These are phyloP conservation scores for Globisporangium recalcitrans DNA, from an alignment of 352 stramenopile species.

Conservation along the genomic window DNA sequence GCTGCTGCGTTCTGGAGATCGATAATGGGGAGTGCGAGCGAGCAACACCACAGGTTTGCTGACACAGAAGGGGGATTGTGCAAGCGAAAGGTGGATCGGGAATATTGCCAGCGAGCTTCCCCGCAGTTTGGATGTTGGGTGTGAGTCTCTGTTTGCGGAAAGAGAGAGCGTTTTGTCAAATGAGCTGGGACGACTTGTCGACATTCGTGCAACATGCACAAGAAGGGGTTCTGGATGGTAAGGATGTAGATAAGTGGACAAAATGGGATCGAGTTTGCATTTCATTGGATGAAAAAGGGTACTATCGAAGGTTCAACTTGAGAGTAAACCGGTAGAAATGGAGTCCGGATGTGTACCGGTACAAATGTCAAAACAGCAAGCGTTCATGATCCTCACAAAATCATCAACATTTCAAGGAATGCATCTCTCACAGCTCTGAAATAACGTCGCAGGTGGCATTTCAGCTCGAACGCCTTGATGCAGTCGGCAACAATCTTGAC, in stretches of 20 bases:
- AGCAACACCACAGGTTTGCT: conserved; percentile 13
- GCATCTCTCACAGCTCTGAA: too few species aligned
- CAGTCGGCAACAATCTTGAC: too few species aligned
- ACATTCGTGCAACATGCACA: background rate
- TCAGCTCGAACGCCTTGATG: too few species aligned
- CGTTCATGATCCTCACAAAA: too few species aligned
- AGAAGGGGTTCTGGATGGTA: background rate
- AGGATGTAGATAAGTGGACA: background rate
- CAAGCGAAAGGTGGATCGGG: background rate
- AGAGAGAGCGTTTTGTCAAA: background rate
- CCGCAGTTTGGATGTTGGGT: background rate
- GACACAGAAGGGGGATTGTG: background rate
- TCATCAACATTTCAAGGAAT: too few species aligned
- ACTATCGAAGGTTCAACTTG: conserved; percentile 4
- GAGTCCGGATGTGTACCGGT: too few species aligned
- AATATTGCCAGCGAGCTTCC: conserved; percentile 1
- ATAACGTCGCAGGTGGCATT: too few species aligned
- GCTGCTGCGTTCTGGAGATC: background rate
- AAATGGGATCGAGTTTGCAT: background rate
- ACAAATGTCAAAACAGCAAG: too few species aligned
- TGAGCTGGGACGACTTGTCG: background rate
- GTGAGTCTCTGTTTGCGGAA: background rate
- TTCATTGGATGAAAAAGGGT: background rate
- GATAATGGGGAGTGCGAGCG: conserved; percentile 5
- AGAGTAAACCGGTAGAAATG: background rate